A percentile compares a stretch with the other conserved stretches of the same genome.
Evolutionary conservation across 441 rosid species (phyloP).

Genomic region (Adansonia rubrostipa): DNA sequence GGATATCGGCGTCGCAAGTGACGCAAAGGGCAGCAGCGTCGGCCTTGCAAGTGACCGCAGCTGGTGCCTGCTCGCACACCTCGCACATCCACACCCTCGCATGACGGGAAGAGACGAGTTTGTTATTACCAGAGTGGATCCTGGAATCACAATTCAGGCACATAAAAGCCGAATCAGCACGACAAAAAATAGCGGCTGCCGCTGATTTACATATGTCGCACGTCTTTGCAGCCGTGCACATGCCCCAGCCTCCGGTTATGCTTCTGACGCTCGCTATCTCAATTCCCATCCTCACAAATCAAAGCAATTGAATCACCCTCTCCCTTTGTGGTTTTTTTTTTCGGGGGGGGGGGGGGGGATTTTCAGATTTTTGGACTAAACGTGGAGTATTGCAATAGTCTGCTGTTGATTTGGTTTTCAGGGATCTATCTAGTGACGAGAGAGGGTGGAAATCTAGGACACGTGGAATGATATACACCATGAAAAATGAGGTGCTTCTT

Average conservation of each 20-base stretch:
- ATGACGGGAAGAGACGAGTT: constrained; percentile 41
- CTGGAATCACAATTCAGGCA: constrained; percentile 57
- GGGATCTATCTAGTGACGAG: constrained; percentile 34
- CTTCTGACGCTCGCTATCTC: constrained; percentile 44
- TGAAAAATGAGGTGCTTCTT: constrained; percentile 3
- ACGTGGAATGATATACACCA: constrained; percentile 44
- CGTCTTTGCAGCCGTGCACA: constrained; percentile 40
- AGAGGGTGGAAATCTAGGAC: constrained; percentile 33
- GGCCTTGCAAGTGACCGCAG: constrained; percentile 74
- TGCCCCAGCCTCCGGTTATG: constrained; percentile 53
- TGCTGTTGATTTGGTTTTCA: constrained; percentile 38
- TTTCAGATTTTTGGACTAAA: constrained; percentile 17
- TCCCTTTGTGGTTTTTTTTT: too few relatives aligned
- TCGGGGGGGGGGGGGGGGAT: too few relatives aligned
- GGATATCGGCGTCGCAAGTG: constrained; percentile 65
- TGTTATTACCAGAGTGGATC: constrained; percentile 41
- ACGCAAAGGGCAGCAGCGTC: constrained; percentile 70
- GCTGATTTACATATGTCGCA: constrained; percentile 62
- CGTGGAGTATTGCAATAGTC: constrained; percentile 28
- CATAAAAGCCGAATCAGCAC: constrained; percentile 55
- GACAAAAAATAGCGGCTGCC: constrained; percentile 53
- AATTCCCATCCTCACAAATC: constrained; percentile 42
- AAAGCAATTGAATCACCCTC: background rate
- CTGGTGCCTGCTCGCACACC: constrained; percentile 78
- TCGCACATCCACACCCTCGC: constrained; percentile 65